Evolutionary conservation across 495 filamentous ascomycete species (phyloP).

Genomic region (Neurospora cerealis): DNA sequence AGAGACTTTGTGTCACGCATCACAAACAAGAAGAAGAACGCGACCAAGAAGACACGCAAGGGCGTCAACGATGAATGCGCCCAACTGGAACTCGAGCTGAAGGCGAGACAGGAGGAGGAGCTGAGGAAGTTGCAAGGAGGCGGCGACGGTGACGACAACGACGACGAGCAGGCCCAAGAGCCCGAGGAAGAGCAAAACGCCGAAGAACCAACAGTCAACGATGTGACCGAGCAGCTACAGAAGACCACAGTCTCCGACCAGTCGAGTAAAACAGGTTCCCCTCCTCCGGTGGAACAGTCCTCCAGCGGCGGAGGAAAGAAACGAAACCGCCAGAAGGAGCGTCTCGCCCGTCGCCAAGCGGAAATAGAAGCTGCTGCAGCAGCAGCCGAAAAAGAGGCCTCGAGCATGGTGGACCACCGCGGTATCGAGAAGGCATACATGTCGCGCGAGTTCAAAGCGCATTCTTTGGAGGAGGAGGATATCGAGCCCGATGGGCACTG

Average conservation of each 20-base stretch:
- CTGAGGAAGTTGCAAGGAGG: conserved; percentile 43
- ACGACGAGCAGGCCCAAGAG: background rate
- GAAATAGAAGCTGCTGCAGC: conserved; percentile 60
- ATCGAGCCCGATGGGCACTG: conserved; percentile 91
- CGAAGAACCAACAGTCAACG: background rate
- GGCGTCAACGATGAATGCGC: conserved; percentile 79
- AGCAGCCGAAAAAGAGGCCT: conserved; percentile 64
- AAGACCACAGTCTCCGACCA: conserved; percentile 10
- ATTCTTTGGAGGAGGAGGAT: conserved; percentile 60
- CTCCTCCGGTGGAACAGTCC: background rate
- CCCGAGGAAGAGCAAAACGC: background rate
- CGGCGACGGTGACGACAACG: conserved; percentile 2
- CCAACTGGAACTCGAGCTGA: conserved; percentile 57
- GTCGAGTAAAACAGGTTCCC: background rate
- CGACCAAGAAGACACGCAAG: conserved; percentile 92
- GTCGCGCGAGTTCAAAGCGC: conserved; percentile 48
- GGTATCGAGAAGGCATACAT: conserved; percentile 62
- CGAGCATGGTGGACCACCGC: conserved; percentile 62
- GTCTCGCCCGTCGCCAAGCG: conserved; percentile 78
- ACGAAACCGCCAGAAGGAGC: conserved; percentile 82
- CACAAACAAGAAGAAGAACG: conserved; percentile 90
- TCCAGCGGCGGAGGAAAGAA: conserved; percentile 44
- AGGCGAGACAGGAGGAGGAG: conserved; percentile 57
- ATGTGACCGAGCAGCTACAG: conserved; percentile 9
- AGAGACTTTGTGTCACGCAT: conserved; percentile 73